Conservation (phyloP, 2,329 filamentous ascomycete species). For the Aspergillus neotritici region DNA sequence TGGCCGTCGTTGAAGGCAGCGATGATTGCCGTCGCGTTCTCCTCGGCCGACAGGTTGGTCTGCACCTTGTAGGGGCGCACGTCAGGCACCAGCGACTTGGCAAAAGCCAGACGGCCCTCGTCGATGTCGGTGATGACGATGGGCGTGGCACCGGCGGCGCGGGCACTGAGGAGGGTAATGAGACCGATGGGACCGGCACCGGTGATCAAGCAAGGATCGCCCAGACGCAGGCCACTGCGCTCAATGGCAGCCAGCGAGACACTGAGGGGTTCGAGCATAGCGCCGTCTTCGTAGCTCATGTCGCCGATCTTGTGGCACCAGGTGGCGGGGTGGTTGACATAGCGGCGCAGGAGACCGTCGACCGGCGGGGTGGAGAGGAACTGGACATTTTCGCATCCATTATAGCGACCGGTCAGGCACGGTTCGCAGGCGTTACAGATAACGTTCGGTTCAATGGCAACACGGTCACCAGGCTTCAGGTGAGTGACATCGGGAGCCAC, state of each 20-base stretch:
- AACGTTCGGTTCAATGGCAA: conserved; percentile 90
- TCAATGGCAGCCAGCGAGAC: conserved; percentile 87
- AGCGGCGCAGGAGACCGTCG: conserved; percentile 77
- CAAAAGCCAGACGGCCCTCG: conserved; percentile 75
- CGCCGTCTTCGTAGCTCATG: conserved; percentile 88
- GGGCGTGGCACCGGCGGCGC: conserved; percentile 81
- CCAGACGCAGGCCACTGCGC: conserved; percentile 70
- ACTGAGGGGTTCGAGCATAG: conserved; percentile 81
- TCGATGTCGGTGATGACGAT: conserved; percentile 95
- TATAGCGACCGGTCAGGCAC: conserved; percentile 88
- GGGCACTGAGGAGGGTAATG: conserved; percentile 76
- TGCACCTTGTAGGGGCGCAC: conserved; percentile 64
- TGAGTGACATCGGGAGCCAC: conserved; percentile 65
- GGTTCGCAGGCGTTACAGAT: conserved; percentile 88
- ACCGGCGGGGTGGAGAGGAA: conserved; percentile 92
- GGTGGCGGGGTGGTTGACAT: conserved; percentile 87
- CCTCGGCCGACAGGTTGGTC: conserved; percentile 52
- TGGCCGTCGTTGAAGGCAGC: conserved; percentile 55
- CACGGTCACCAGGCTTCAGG: conserved; percentile 79
- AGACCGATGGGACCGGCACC: conserved; percentile 92
- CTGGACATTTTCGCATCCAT: conserved; percentile 78
- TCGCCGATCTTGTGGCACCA: conserved; percentile 96
- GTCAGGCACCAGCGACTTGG: conserved; percentile 72
- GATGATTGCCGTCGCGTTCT: conserved; percentile 64
- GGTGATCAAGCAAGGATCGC: conserved; percentile 82